Base-by-base conservation (phyloP, 192 early-diverging fungal genomes). In the Backusella liffmaniae region DNA sequence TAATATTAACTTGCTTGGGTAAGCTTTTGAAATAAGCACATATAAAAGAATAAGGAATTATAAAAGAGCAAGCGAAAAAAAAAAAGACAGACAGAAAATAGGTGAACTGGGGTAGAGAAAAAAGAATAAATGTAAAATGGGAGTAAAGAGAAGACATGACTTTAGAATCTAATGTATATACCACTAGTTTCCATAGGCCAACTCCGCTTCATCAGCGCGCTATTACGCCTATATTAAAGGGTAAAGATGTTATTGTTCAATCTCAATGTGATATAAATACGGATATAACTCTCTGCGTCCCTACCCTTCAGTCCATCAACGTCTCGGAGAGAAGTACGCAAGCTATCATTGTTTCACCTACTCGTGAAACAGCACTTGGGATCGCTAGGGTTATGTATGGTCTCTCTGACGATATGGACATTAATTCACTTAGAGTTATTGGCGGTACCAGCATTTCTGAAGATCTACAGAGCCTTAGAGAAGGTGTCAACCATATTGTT, bases 191-290 rank as follows among this genome's bases (percentile, higher is more conserved):
- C 80, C 96, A 98, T 85, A 91, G 93, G 79, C 96, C 96, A 51
- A 97, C 97, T 53, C 88, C 94, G 62, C 96, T 98, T 86, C 97
- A 98, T 88, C 93, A 94, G 86, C 92, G 97, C 82, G 97, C 96
- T 69, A 98, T 98, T 77, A 86, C 95, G 80, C 97, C 97, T 67
- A 93, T 99, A 66, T 86, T 98, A 74, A 96, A 94, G 89, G 92
- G 90, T 66, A 92, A 90, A 84, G 98, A 99, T 88, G 97, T 99
- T 73, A 99, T 99, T 89, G 98, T 97, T 68, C 98, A 99, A 90
- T 97, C 98, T 42, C 97, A 99, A 89, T 98, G 96, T 69, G 97
- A 97, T 90, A 98, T 96, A 80, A 97, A 97, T 84, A 99, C 98
- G 88, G 98, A 96, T 75, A 97, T 97, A 78, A 99, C 98, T 73